Base-by-base conservation (phyloP, 768 basidiomycete species). In the Suillus fuscotomentosus region DNA sequence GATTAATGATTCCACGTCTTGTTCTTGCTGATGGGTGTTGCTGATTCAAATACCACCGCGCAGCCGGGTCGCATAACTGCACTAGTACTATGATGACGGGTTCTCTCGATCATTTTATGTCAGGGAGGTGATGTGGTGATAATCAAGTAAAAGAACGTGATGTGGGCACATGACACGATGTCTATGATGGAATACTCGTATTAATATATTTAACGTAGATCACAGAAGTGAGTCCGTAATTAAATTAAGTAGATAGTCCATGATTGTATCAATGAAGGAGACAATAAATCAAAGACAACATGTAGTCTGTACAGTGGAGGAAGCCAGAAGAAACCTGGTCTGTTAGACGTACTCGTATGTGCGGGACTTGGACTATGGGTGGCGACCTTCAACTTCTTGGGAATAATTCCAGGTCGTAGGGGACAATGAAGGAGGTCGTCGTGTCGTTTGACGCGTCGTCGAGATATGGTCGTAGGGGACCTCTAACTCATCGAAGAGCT, bases 401-500 rank as follows among this genome's bases (percentile, higher is more conserved):
- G 17, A 50, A 15, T 15, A 27, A 50, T 24, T 27, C 51, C 51
- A 53, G 51, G 27, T 31, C 15, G 31, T 31, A 53, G 51, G 27
- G 27, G 51, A 31, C 27, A 31, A 31, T 31, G 51, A 53, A 53
- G 51, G 51, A 53, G 51, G 51, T 27, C 9, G 27, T 34, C 17
- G 7, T 47, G n/a, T 27, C 50, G 50, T 51, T 51, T 27, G 50
- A 27, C 14, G 50, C 15, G 15, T 51, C 9, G 9, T 53, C 31
- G 51, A 53, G 51, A 53, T 53, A 5, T 53, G 51, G 53, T 54
- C 20, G 36, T 54, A 54, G 53, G 53, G 53, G 53, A 54, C 31
- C 48, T 48, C 17, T 34, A 34, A 11, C 53, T 54, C 31, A n/a
- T 54, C 20, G 20, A 54, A 13, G 20, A 54, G 20, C 6, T 13